Base-by-base conservation (phyloP, 2,329 filamentous ascomycete species). In the Colletotrichum sp. region DNA sequence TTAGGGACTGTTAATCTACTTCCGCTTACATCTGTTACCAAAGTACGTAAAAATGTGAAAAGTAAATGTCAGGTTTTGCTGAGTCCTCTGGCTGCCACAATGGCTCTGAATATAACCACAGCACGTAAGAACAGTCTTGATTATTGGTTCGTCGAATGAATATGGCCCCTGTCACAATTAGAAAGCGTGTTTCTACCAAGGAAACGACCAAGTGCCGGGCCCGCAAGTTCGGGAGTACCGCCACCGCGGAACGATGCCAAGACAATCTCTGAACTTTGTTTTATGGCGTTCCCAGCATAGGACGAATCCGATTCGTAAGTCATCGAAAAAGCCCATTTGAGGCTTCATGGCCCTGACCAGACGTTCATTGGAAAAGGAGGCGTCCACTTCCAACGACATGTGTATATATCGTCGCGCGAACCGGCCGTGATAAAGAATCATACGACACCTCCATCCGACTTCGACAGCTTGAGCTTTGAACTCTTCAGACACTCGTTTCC, bases 21-120 rank as follows among this genome's bases (percentile, higher is more conserved):
- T n/a, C n/a, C 9, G 2, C 44, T 13, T 6, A 2, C 18, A 4
- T 7, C 44, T 49, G 10, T 2, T 49, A 21, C n/a, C 3, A 49
- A 12, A 6, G 0, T 21, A 12, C 10, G 3, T n/a, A 1, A 4
- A 7, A 8, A 7, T 13, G n/a, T 7, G 18, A 21, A 13, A 49
- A 7, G 6, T 1, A 21, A 3, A 21, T 3, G n/a, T 4, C 44
- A 7, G n/a, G 10, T 49, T 7, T 36, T 16, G 15, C 34, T 16
- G 34, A 8, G 6, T 16, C 0, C 18, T 12, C 44, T 49, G n/a
- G 10, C 44, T 49, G 44, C 10, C 18, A n/a, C 44, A 21, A 21
- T 49, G n/a, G 10, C 44, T 21, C 44, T 49, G n/a, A 4, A 21
- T 3, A 15, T 36, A 36, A 49, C 8, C 18, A 10, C 9, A n/a